phyloP scores from a whole-genome alignment of 2,329 filamentous ascomycete genomes.

The Pyrenochaeta sp. region DNA sequence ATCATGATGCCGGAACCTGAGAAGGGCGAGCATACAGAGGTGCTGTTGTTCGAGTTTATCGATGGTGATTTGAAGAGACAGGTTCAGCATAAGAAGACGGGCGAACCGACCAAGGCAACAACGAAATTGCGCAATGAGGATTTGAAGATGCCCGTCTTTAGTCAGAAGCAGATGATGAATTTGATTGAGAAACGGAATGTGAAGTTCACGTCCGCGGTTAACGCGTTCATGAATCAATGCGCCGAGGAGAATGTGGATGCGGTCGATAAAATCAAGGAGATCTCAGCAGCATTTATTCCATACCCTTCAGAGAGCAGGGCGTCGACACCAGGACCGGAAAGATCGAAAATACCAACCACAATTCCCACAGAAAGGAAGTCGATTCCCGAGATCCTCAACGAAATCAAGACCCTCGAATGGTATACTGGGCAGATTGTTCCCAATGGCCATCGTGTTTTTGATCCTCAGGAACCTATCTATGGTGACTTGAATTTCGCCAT shows the following conservation, averaged over 20 bases:
- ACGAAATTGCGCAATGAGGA: conserved; percentile 77
- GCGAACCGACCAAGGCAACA: conserved; percentile 72
- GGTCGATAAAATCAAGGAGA: conserved; percentile 67
- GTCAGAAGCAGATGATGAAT: conserved; percentile 88
- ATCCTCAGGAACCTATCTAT: conserved; percentile 80
- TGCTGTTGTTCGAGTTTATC: conserved; percentile 89
- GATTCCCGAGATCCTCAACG: conserved; percentile 83
- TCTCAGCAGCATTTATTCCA: conserved; percentile 70
- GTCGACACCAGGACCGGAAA: conserved; percentile 52
- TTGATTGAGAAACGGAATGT: conserved; percentile 89
- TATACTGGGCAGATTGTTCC: conserved; percentile 93
- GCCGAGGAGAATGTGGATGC: conserved; percentile 70
- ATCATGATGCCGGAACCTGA: conserved; percentile 46
- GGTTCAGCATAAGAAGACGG: conserved; percentile 74
- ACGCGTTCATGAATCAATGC: conserved; percentile 78
- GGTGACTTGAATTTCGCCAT: conserved; percentile 85
- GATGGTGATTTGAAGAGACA: conserved; percentile 90
- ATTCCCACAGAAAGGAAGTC: conserved; percentile 83
- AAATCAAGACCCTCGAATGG: conserved; percentile 83
- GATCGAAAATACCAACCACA: conserved; percentile 65
- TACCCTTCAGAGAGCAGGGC: conserved; percentile 57
- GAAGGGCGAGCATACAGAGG: conserved; percentile 64
- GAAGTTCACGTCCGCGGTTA: conserved; percentile 81
- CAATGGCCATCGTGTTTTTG: conserved; percentile 89
- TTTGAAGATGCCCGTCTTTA: conserved; percentile 89